These are phyloP conservation scores for Hymenoscyphus repandus DNA, from an alignment of 2,329 filamentous ascomycete species.

Conservation along the genomic window DNA sequence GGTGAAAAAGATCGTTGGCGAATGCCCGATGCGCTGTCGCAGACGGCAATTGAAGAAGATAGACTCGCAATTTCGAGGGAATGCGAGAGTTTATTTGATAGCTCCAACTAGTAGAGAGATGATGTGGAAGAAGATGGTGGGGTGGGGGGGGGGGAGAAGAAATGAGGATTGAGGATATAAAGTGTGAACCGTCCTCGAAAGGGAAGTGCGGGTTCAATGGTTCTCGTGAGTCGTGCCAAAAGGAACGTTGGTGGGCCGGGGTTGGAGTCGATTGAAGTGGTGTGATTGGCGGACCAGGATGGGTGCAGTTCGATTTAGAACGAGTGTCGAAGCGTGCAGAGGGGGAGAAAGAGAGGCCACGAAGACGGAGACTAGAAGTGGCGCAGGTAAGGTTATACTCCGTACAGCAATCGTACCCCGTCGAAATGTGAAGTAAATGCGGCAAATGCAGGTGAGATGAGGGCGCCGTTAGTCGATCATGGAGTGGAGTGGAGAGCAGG, in stretches of 20 bases:
- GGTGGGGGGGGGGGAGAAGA: neutral
- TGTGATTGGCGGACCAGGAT: neutral
- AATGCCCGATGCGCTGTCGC: neutral
- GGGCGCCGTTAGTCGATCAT: neutral
- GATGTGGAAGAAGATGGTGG: neutral
- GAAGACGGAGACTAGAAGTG: too few species aligned
- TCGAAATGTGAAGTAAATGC: too few species aligned
- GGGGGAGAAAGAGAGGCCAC: too few species aligned
- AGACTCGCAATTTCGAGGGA: neutral
- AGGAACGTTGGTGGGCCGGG: neutral
- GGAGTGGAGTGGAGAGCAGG: too few species aligned
- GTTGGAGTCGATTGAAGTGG: neutral
- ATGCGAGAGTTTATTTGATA: neutral
- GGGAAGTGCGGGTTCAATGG: neutral
- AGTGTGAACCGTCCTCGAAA: neutral
- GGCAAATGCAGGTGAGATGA: too few species aligned
- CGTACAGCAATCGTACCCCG: too few species aligned
- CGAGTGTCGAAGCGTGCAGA: too few species aligned
- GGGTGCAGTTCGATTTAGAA: neutral
- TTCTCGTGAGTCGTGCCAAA: neutral
- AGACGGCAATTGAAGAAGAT: neutral
- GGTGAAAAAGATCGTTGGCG: neutral
- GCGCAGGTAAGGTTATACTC: too few species aligned
- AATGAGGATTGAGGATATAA: conserved; percentile 1
- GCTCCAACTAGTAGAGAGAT: too few species aligned